A percentile compares a stretch with the other conserved stretches of the same genome.
These are phyloP conservation scores for Blastobotrys apis DNA, from an alignment of 1,139 yeast genomes.

Conservation along the genomic window DNA sequence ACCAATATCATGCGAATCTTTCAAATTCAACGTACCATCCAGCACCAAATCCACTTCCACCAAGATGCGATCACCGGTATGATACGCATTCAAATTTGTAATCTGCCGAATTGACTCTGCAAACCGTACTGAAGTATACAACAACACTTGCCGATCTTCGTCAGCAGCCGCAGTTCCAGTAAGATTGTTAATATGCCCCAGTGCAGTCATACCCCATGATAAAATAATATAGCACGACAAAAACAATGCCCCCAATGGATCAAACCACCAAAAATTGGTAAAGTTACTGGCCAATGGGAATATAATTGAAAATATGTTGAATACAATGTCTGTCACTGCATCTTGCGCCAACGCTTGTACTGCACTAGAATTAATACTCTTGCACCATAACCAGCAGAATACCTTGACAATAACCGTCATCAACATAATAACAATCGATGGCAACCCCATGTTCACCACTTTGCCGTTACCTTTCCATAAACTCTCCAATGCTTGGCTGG, in stretches of 20 bases:
- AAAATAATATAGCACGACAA: slow-evolving; percentile 59
- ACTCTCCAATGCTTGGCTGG: slow-evolving; percentile 51
- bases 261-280: slow-evolving; percentile 62
- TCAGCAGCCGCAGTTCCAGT: slow-evolving; percentile 70
- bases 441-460: slow-evolving; percentile 48
- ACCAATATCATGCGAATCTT: slow-evolving; percentile 75
- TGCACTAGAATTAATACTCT: slow-evolving; percentile 58
- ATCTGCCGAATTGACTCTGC: slow-evolving; percentile 63
- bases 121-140: slow-evolving; percentile 64
- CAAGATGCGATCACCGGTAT: slow-evolving; percentile 70
- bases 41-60: slow-evolving; percentile 74
- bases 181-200: slow-evolving; percentile 67
- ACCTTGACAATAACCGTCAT: slow-evolving; percentile 58
- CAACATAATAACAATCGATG: slow-evolving; percentile 59
- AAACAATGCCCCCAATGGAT: slow-evolving; percentile 65
- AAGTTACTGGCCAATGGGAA: slow-evolving; percentile 62
- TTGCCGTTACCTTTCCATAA: slow-evolving; percentile 25
- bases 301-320: slow-evolving; percentile 62
- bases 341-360: slow-evolving; percentile 80
- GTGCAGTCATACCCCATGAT: slow-evolving; percentile 59
- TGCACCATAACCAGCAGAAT: slow-evolving; percentile 63
- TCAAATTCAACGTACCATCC: slow-evolving; percentile 49
- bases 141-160: slow-evolving; percentile 58
- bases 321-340: slow-evolving; percentile 72
- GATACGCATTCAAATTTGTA: slow-evolving; percentile 67